Evolutionary conservation across 2,329 filamentous ascomycete genomes (phyloP).

Genomic region (Ascochyta koolunga): DNA sequence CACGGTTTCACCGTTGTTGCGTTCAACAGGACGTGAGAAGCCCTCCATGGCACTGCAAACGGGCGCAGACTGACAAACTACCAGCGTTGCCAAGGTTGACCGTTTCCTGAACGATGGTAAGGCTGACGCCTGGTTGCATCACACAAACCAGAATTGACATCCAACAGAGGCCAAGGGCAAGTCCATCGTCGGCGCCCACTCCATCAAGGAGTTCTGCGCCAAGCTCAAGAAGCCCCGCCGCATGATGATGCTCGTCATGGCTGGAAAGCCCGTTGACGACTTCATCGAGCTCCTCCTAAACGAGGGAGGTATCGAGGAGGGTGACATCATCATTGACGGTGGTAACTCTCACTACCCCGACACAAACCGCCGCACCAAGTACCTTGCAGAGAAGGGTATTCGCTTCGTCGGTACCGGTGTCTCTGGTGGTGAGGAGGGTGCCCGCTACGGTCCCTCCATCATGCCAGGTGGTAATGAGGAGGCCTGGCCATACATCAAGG

Average conservation of each 20-base stretch:
- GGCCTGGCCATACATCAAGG: conserved; percentile 95
- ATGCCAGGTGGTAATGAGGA: conserved; percentile 99
- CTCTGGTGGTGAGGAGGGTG: conserved; percentile 98
- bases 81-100: conserved; percentile 88
- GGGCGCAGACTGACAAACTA: conserved; percentile 27
- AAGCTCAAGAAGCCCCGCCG: conserved; percentile 98
- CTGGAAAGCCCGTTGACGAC: conserved; percentile 95
- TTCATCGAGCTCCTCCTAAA: conserved; percentile 92
- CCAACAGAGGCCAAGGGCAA: conserved; percentile 69
- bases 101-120: conserved; percentile 77
- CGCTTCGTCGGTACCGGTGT: conserved; percentile 97
- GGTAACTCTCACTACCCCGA: conserved; percentile 99
- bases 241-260: conserved; percentile 99
- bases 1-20: conserved; percentile 91
- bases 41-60: not conserved
- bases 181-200: conserved; percentile 91
- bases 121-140: not conserved
- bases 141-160: conserved; percentile 30
- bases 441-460: conserved; percentile 92
- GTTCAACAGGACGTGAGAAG: conserved; percentile 83
- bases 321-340: conserved; percentile 99
- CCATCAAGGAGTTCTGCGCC: conserved; percentile 88
- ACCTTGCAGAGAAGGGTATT: conserved; percentile 85
- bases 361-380: conserved; percentile 94
- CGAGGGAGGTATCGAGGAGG: conserved; percentile 50